phyloP scores from a whole-genome alignment of 306 rosid genomes.

The Lupinus albus region DNA sequence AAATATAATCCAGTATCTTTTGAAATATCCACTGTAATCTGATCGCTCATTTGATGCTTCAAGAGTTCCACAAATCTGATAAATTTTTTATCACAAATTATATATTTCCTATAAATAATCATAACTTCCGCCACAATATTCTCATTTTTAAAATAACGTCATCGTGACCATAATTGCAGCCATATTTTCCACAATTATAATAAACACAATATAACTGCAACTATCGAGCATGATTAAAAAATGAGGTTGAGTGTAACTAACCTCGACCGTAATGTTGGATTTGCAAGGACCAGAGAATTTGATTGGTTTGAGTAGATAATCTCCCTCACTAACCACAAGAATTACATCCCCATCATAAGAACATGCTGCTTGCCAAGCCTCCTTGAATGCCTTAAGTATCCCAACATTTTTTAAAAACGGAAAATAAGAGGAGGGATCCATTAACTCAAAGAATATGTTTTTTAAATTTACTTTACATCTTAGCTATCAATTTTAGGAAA shows the following conservation, averaged over 20 bases:
- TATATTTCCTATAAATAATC: not conserved
- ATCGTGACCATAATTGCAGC: no score
- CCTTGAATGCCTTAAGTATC: conserved; percentile 59
- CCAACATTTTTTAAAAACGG: no score
- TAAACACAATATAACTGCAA: no score
- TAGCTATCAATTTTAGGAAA: no score
- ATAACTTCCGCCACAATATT: no score
- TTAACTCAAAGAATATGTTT: no score
- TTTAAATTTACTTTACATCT: no score
- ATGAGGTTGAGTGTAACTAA: conserved; percentile 24
- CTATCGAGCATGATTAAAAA: no score
- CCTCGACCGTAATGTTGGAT: conserved; percentile 58
- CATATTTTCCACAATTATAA: no score
- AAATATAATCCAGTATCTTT: conserved; percentile 59
- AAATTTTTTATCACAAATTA: conserved; percentile 2
- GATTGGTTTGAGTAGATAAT: conserved; percentile 64
- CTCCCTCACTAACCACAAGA: conserved; percentile 50
- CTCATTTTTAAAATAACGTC: no score
- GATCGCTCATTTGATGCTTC: conserved; percentile 58
- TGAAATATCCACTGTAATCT: conserved; percentile 47
- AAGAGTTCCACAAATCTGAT: conserved; percentile 64
- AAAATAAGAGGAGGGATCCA: no score
- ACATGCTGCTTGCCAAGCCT: conserved; percentile 75
- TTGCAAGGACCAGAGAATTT: conserved; percentile 78
- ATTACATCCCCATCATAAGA: conserved; percentile 37